A percentile compares a stretch with the other conserved stretches of the same genome.
phyloP scores from a whole-genome alignment of 352 stramenopile species.

The Peronospora destructor region DNA sequence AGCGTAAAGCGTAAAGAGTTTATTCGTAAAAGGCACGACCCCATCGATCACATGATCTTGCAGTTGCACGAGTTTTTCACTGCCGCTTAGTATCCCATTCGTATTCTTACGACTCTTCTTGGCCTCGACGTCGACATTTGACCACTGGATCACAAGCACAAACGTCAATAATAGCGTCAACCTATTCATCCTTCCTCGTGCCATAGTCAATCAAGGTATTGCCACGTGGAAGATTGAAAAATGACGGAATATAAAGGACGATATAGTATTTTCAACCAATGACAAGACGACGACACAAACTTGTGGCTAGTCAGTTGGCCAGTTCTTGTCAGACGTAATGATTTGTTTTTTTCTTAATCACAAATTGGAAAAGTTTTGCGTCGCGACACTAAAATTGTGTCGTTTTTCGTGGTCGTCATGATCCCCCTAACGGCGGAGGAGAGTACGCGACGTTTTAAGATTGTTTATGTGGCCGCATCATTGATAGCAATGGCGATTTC shows the following conservation, averaged over 20 bases:
- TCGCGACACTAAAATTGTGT: background rate
- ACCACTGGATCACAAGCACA: conserved; percentile 30
- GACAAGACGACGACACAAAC: background rate
- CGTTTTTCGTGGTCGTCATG: conserved; percentile 5
- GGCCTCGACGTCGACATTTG: conserved; percentile 19
- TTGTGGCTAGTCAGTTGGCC: background rate
- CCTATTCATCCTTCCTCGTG: conserved; percentile 18
- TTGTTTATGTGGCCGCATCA: conserved; percentile 23
- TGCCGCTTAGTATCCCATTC: conserved; percentile 30
- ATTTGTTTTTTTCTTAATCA: background rate
- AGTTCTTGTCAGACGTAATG: background rate
- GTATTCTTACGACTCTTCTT: conserved; percentile 39
- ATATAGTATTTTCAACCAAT: conserved; percentile 13
- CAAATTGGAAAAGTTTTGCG: no score
- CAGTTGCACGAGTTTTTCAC: conserved; percentile 61
- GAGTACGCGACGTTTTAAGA: conserved; percentile 19
- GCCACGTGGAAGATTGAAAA: conserved; percentile 39
- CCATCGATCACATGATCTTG: conserved; percentile 43
- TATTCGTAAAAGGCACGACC: conserved; percentile 49
- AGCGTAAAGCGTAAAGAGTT: conserved; percentile 53
- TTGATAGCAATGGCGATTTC: conserved; percentile 26
- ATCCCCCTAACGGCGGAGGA: conserved; percentile 16
- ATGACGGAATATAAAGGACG: background rate
- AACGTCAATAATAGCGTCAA: conserved; percentile 32
- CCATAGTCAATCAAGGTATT: conserved; percentile 23